Conservation (phyloP, 768 basidiomycete species). For the Termitomyces sp. region DNA sequence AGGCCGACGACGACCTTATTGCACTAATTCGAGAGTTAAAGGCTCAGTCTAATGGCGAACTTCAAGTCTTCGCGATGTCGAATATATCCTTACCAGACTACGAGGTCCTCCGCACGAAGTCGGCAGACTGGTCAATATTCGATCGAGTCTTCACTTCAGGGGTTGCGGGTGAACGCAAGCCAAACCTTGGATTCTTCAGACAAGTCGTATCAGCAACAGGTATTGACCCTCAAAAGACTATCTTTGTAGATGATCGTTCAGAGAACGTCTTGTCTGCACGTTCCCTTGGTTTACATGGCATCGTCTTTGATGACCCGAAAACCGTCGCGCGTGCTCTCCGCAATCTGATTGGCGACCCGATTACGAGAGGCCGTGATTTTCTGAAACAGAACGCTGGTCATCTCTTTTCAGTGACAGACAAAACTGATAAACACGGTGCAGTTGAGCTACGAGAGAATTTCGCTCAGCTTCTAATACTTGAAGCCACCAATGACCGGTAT, state of each 20-base stretch:
- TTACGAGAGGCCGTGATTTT: conserved; percentile 35
- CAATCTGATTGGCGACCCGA: conserved; percentile 43
- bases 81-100: conserved; percentile 55
- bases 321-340: conserved; percentile 41
- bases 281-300: conserved; percentile 50
- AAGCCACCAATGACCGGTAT: conserved; percentile 42
- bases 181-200: conserved; percentile 47
- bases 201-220: conserved; percentile 40
- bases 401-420: conserved; percentile 40
- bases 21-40: conserved; percentile 43
- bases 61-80: conserved; percentile 51
- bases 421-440: conserved; percentile 22
- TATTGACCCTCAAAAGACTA: conserved; percentile 38
- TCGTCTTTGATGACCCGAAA: conserved; percentile 40
- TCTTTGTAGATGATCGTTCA: conserved; percentile 57
- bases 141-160: conserved; percentile 50
- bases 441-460: conserved; percentile 46
- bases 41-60: conserved; percentile 23
- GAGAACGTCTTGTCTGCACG: conserved; percentile 57
- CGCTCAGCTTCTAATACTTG: conserved; percentile 53
- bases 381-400: conserved; percentile 33
- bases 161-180: conserved; percentile 48
- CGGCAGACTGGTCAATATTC: conserved; percentile 44
- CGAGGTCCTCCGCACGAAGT: conserved; percentile 36
- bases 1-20: conserved; percentile 39